Evolutionary conservation across 2,329 filamentous ascomycete genomes (phyloP).

Genomic region (Fusarium equiseti): DNA sequence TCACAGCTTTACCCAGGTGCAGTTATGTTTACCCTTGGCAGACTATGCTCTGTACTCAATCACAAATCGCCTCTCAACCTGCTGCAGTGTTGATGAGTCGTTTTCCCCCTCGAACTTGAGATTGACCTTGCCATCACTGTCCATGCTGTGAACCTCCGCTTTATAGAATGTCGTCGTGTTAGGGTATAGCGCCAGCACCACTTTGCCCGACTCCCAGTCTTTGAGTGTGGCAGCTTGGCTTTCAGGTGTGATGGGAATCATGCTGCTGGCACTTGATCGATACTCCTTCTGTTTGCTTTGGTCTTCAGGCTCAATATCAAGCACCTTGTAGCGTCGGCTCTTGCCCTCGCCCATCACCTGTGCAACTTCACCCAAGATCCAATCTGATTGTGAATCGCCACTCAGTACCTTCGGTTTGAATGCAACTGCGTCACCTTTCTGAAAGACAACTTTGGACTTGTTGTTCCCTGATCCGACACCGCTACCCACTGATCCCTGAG

Average conservation of each 20-base stretch:
- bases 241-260: constrained; percentile 79
- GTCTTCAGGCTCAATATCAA: constrained; percentile 82
- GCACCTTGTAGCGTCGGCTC: constrained; percentile 81
- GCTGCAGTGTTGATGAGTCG: constrained; percentile 77
- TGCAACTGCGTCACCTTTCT: constrained; percentile 73
- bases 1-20: background rate
- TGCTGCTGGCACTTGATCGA: constrained; percentile 77
- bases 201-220: constrained; percentile 75
- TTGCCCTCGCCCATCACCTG: constrained; percentile 81
- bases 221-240: constrained; percentile 62
- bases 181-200: constrained; percentile 82
- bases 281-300: constrained; percentile 76
- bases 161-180: constrained; percentile 89
- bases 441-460: constrained; percentile 67
- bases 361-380: constrained; percentile 83
- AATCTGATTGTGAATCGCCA: constrained; percentile 64
- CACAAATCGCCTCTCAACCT: constrained; percentile 81
- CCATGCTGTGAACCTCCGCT: constrained; percentile 81
- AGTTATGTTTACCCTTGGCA: background rate
- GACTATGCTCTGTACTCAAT: constrained; percentile 71
- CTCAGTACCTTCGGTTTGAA: constrained; percentile 70
- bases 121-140: constrained; percentile 67
- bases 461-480: constrained; percentile 44
- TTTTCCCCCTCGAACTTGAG: constrained; percentile 86
- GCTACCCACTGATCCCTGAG: constrained; percentile 59